Conservation (phyloP, 2,329 filamentous ascomycete species). For the Knoxdaviesia capensis region DNA sequence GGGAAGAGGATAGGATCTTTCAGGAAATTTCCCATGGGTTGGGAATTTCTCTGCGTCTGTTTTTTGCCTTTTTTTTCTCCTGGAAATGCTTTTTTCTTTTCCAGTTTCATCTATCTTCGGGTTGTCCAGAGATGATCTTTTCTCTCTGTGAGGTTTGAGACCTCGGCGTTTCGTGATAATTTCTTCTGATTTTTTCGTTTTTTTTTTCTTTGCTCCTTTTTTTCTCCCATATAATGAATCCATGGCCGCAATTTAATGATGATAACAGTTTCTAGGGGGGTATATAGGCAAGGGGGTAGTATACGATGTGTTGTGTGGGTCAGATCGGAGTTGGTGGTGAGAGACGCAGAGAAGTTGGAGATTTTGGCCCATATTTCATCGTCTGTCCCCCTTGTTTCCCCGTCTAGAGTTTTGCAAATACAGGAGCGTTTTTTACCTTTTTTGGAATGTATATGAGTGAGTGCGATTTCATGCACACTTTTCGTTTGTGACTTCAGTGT, state of each 20-base stretch:
- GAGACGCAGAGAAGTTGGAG: neutral
- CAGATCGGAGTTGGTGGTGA: neutral
- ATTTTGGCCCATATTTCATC: neutral
- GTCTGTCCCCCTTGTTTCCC: neutral
- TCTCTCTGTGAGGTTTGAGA: too few relatives aligned
- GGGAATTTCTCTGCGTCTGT: neutral
- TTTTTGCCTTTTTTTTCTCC: constrained; percentile 1
- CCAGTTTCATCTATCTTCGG: neutral
- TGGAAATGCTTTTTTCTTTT: constrained; percentile 2
- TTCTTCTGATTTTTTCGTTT: constrained; percentile 2
- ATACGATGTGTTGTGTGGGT: neutral
- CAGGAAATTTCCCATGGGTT: too few relatives aligned
- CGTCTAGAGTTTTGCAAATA: too few relatives aligned
- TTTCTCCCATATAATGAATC: neutral
- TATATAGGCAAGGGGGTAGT: constrained; percentile 1
- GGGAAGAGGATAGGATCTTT: too few relatives aligned
- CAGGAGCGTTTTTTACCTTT: too few relatives aligned
- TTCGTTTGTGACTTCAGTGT: too few relatives aligned
- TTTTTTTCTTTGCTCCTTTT: neutral
- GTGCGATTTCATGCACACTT: too few relatives aligned
- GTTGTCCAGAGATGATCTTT: neutral
- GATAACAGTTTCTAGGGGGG: neutral
- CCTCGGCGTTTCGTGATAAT: constrained; percentile 1
- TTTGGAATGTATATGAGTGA: too few relatives aligned
- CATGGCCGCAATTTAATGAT: neutral